Evolutionary conservation across 352 stramenopile genomes (phyloP), one percentile per base, ranked within the genome.

Genomic region (Phytophthora cajani): DNA sequence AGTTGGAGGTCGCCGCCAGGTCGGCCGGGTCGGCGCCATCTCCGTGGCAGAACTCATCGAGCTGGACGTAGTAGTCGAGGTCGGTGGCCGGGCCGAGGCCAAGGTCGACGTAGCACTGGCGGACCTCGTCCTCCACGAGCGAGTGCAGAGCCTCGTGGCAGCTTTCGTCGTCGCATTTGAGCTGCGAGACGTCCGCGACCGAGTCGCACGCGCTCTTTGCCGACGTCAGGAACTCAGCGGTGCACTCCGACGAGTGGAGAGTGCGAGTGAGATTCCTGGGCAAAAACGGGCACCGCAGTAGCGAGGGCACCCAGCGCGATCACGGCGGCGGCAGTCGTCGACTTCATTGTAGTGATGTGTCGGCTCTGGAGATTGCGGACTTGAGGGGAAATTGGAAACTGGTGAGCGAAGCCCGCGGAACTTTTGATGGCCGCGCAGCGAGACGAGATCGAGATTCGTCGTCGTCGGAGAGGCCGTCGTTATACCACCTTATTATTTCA

Each of bases 41-140:
- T 5, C 72, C 65, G 51, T 86, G 79, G 71, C 79, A 86, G 19
- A 80, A 84, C 4, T 77, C 63, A 33, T 84, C 79, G 3, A 86
- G 71, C 25, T 64, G 57, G 8, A 64, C 68, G 70, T 79, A 86
- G 62, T 80, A 82, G 46, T 69, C 66, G 27, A 86, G 65, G 36
- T 74, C 71, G 23, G 59, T 74, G 42, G 69, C 65, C 5, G 65
- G 54, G 14, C 72, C 69, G 19, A 85, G 67, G 0, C 69, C 69
- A 7, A 79, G 65, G 16, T 77, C 52, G 4, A 81, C 64, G 52
- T 78, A 85, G 62, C 78, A 85, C 40, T 68, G 52, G 33, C 65
- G 58, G 10, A 66, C 67, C 19, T 85, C 78, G 17, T 83, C 75
- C 30, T 85, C 78, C 36, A 82, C 71, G 14, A 82, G 64, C 19